phyloP scores from a whole-genome alignment of 1,139 yeast species.

The Schizosaccharomyces versatilis region DNA sequence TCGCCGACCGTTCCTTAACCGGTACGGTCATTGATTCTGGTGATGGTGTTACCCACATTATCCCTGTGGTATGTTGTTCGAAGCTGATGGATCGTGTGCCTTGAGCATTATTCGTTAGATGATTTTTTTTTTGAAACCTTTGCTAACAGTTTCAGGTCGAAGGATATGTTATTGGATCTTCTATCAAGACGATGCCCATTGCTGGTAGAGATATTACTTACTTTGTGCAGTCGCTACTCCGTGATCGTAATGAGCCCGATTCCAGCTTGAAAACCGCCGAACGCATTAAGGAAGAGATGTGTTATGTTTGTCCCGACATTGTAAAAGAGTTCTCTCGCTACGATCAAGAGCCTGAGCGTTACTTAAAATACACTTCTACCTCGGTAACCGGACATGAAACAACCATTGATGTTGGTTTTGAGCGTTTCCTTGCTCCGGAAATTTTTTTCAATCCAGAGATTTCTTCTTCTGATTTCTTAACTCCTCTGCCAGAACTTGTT shows the following conservation, averaged over 20 bases:
- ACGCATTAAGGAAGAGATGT: constrained; percentile 80
- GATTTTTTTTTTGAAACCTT: neutral
- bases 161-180: constrained; percentile 93
- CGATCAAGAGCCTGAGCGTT: constrained; percentile 82
- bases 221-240: constrained; percentile 73
- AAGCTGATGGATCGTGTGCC: neutral
- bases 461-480: constrained; percentile 79
- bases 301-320: constrained; percentile 93
- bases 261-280: constrained; percentile 90
- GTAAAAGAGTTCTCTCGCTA: constrained; percentile 88
- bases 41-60: constrained; percentile 94
- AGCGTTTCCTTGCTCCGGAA: constrained; percentile 92
- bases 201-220: constrained; percentile 95
- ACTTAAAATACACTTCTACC: constrained; percentile 82
- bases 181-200: constrained; percentile 88
- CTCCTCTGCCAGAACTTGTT: constrained; percentile 86
- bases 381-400: constrained; percentile 44
- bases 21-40: constrained; percentile 97
- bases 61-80: constrained; percentile 41
- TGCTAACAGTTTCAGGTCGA: constrained; percentile 33
- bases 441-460: constrained; percentile 96
- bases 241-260: constrained; percentile 93
- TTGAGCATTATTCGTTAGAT: neutral
- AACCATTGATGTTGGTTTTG: constrained; percentile 84
- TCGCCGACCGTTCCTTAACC: constrained; percentile 79